Evolutionary conservation across 2,329 filamentous ascomycete species (phyloP), one percentile per base, ranked within the genome.

Genomic region (Aspergillus quadrilineatus): DNA sequence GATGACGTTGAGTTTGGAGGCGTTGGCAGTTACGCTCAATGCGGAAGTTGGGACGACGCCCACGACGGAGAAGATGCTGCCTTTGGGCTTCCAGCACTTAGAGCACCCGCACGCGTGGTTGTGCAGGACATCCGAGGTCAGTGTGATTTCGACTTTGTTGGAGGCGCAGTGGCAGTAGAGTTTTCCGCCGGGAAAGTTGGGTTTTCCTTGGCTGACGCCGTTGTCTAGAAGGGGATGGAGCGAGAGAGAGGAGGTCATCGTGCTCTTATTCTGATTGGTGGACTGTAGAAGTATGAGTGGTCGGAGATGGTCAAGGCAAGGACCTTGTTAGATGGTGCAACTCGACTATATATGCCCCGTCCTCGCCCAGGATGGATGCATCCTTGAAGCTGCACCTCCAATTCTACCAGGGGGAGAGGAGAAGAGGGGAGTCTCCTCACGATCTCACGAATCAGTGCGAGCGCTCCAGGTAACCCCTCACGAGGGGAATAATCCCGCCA

Each of bases 41-140:
- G 82, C 77, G 50, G 82, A 80, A 6, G 72, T 69, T 5, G 86
- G 81, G 2, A 88, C 73, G 52, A 89, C 86, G 56, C 75, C 85
- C 47, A 89, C 79, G 63, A 89, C 66, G 58, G 82, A 82, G 78
- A 89, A 89, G 59, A 89, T 80, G 0, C 85, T 79, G 30, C 83
- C 83, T 2, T 72, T 56, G 4, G 86, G 86, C 72, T 88, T 89
- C 85, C 85, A 89, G 80, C 86, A 89, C 71, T 88, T 86, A 53
- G 85, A 87, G 75, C 86, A 89, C 60, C 86, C 86, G 73, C 86
- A 89, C 54, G 84, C 85, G 73, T 89, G 86, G 77, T 89, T 88
- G 77, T 88, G 85, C 1, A 79, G 75, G 55, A 89, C 82, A 64
- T 88, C 83, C 67, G 80, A 75, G 56, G 65, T 70, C 39, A 89